These are phyloP conservation scores for Penicillium hesseltinei DNA, from an alignment of 2,329 filamentous ascomycete species.

Conservation along the genomic window DNA sequence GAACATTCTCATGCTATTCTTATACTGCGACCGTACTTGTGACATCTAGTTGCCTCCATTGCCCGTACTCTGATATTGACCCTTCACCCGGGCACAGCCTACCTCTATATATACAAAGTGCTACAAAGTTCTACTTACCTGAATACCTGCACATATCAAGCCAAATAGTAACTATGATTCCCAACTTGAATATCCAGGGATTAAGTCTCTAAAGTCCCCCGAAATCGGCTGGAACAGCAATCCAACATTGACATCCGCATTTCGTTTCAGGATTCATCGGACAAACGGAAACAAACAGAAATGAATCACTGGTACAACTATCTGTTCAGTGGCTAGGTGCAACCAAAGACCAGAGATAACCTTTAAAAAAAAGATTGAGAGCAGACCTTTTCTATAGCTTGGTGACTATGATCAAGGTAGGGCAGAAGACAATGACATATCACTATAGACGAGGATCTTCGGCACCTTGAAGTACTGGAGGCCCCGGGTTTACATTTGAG, in stretches of 20 bases:
- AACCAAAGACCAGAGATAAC: background rate
- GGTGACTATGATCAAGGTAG: background rate
- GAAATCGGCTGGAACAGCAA: background rate
- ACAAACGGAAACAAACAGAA: background rate
- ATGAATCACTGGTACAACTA: background rate
- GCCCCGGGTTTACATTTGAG: background rate
- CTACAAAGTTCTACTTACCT: background rate
- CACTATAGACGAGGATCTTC: background rate
- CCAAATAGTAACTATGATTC: background rate
- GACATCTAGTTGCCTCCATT: background rate
- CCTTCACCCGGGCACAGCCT: background rate
- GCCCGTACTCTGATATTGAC: background rate
- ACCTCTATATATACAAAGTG: background rate
- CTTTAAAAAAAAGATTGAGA: background rate
- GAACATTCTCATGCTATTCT: background rate
- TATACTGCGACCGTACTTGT: background rate
- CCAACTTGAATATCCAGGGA: background rate
- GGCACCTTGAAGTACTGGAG: background rate
- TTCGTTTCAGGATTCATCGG: background rate
- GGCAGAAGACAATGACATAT: background rate
- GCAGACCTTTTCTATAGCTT: background rate
- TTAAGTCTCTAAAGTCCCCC: background rate
- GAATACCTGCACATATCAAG: background rate
- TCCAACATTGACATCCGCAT: background rate
- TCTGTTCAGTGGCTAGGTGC: background rate